phyloP scores from a whole-genome alignment of 2,329 filamentous ascomycete genomes.

The Sporothrix variecibatus region DNA sequence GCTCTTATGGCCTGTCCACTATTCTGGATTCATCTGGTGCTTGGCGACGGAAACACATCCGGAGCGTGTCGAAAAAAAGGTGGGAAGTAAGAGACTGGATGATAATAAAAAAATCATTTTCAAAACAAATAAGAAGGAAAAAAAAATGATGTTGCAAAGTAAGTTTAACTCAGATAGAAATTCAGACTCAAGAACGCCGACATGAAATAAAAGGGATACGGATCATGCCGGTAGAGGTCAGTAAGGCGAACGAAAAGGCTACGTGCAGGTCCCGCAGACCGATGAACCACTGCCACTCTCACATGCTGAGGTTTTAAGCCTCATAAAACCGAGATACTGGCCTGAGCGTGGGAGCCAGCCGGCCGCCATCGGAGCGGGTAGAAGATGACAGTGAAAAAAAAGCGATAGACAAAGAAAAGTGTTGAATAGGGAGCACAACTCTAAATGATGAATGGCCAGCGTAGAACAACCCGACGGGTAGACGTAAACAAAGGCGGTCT shows the following conservation, averaged over 20 bases:
- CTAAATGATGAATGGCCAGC: constrained; percentile 9
- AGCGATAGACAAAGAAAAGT: background rate
- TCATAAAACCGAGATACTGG: background rate
- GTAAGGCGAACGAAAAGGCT: constrained; percentile 14
- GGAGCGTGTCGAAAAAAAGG: background rate
- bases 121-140: too few relatives aligned
- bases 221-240: background rate
- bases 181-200: background rate
- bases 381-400: background rate
- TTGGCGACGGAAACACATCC: background rate
- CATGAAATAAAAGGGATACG: background rate
- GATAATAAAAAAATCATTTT: background rate
- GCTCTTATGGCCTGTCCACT: background rate
- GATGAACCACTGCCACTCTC: background rate
- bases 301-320: background rate
- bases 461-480: constrained; percentile 10
- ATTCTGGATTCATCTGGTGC: background rate
- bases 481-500: constrained; percentile 15
- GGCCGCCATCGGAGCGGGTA: constrained; percentile 10
- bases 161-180: background rate
- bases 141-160: background rate
- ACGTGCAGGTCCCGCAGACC: background rate
- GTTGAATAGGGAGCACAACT: constrained; percentile 6
- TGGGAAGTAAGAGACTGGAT: background rate
- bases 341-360: background rate